These are phyloP conservation scores for Paecilomyces fulvus DNA, from an alignment of 2,329 filamentous ascomycete genomes.

Conservation along the genomic window DNA sequence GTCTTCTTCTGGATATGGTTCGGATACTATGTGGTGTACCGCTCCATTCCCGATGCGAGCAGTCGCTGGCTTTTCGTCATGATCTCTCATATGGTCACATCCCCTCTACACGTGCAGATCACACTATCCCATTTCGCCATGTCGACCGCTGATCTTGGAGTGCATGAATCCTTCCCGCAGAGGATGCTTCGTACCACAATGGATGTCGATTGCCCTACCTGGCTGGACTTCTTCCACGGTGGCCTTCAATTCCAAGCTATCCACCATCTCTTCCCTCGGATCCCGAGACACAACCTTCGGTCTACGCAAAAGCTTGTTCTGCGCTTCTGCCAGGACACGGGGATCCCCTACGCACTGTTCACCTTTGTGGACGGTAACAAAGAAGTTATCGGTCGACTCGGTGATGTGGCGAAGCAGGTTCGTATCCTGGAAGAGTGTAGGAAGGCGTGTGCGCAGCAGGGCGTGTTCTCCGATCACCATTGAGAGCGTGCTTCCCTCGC, in stretches of 20 bases:
- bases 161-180: conserved; percentile 78
- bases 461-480: conserved; percentile 18
- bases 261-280: conserved; percentile 75
- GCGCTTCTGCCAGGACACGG: conserved; percentile 73
- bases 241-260: conserved; percentile 85
- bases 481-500: neutral
- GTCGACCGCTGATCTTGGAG: conserved; percentile 79
- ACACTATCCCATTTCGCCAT: conserved; percentile 89
- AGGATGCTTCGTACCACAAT: conserved; percentile 89
- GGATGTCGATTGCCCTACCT: conserved; percentile 80
- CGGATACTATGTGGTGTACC: conserved; percentile 72
- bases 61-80: conserved; percentile 67
- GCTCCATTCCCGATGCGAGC: conserved; percentile 59
- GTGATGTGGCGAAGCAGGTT: conserved; percentile 72
- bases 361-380: conserved; percentile 79
- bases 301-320: conserved; percentile 65
- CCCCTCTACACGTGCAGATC: conserved; percentile 80
- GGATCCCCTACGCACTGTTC: conserved; percentile 76
- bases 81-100: conserved; percentile 70
- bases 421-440: conserved; percentile 69
- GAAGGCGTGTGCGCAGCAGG: conserved; percentile 24
- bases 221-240: conserved; percentile 84
- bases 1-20: conserved; percentile 81
- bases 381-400: conserved; percentile 66
- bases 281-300: conserved; percentile 78